These are phyloP conservation scores for Pseudoneurospora amorphoporcata DNA, from an alignment of 495 filamentous ascomycete species.

Conservation along the genomic window DNA sequence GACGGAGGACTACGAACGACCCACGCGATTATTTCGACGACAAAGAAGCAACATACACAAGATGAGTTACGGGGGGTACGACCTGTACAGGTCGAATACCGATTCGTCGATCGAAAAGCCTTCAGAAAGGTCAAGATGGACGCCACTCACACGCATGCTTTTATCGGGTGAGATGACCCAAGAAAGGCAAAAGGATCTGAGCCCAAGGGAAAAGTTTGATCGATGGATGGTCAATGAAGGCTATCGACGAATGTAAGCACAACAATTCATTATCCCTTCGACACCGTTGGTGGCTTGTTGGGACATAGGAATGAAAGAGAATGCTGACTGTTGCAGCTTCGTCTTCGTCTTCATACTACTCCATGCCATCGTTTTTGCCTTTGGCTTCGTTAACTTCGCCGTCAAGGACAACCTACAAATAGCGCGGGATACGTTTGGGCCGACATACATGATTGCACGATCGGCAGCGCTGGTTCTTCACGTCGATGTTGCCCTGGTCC, in stretches of 20 bases:
- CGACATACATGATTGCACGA: slow-evolving; percentile 62
- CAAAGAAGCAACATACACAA: slow-evolving; percentile 18
- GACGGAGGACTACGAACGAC: slow-evolving; percentile 4
- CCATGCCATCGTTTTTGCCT: slow-evolving; percentile 59
- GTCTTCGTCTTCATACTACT: slow-evolving; percentile 57
- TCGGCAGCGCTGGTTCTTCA: slow-evolving; percentile 61
- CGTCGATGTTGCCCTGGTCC: slow-evolving; percentile 62
- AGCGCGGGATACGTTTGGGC: slow-evolving; percentile 52
- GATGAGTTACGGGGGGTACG: slow-evolving; percentile 31
- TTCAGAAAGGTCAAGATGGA: slow-evolving; percentile 57
- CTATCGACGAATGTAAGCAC: slow-evolving; percentile 56
- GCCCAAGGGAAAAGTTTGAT: slow-evolving; percentile 39
- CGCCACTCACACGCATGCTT: slow-evolving; percentile 57
- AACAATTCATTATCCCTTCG: background rate
- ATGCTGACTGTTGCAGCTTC: slow-evolving; percentile 41
- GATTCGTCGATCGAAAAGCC: slow-evolving; percentile 24
- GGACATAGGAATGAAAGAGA: background rate
- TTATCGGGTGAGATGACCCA: slow-evolving; percentile 60
- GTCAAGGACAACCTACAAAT: slow-evolving; percentile 58
- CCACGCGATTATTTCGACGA: slow-evolving; percentile 5
- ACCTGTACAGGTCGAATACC: slow-evolving; percentile 16
- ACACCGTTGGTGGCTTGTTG: background rate
- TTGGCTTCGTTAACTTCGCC: slow-evolving; percentile 65
- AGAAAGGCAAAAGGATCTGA: slow-evolving; percentile 50
- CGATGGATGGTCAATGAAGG: slow-evolving; percentile 73